A percentile compares a stretch with the other conserved stretches of the same genome.
These are phyloP conservation scores for Pseudozyma thailandica DNA, from an alignment of 1,284 basidiomycete genomes.

Conservation along the genomic window DNA sequence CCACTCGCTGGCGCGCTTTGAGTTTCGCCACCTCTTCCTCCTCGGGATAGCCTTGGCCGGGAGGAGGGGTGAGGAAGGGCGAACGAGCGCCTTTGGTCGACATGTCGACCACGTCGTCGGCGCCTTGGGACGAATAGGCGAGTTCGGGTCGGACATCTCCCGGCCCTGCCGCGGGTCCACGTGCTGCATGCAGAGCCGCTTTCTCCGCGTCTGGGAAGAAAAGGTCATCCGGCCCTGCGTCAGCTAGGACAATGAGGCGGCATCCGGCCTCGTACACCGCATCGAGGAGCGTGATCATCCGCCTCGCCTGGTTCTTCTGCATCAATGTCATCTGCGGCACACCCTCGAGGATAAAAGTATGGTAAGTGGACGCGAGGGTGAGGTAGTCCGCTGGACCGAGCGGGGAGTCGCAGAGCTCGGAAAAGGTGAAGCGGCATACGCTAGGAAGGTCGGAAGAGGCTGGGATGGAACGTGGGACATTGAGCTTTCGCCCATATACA, in stretches of 20 bases:
- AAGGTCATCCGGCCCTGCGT: conserved; percentile 72
- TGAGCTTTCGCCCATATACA: conserved; percentile 73
- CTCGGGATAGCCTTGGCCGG: conserved; percentile 40
- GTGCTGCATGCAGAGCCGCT: conserved; percentile 29
- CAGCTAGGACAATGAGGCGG: conserved; percentile 70
- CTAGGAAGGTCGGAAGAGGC: conserved; percentile 53
- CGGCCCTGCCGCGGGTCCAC: conserved; percentile 41
- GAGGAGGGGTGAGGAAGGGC: conserved; percentile 37
- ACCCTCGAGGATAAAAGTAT: conserved; percentile 74
- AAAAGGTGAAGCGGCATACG: conserved; percentile 74
- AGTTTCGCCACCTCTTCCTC: conserved; percentile 21
- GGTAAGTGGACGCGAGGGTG: conserved; percentile 74
- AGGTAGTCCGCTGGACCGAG: conserved; percentile 79
- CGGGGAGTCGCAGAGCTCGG: conserved; percentile 75
- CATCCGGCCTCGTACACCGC: conserved; percentile 72
- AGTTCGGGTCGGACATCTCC: conserved; percentile 37
- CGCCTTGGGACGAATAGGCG: conserved; percentile 10
- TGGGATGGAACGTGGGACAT: conserved; percentile 71
- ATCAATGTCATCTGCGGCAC: conserved; percentile 74
- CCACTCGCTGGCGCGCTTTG: conserved; percentile 21
- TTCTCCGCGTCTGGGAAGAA: conserved; percentile 73
- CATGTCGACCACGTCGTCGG: conserved; percentile 52
- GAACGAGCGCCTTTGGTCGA: conserved; percentile 40
- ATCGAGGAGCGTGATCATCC: conserved; percentile 79
- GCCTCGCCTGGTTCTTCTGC: conserved; percentile 77